Evolutionary conservation across 345 rosid genomes (phyloP).

Genomic region (Triadica sebifera): DNA sequence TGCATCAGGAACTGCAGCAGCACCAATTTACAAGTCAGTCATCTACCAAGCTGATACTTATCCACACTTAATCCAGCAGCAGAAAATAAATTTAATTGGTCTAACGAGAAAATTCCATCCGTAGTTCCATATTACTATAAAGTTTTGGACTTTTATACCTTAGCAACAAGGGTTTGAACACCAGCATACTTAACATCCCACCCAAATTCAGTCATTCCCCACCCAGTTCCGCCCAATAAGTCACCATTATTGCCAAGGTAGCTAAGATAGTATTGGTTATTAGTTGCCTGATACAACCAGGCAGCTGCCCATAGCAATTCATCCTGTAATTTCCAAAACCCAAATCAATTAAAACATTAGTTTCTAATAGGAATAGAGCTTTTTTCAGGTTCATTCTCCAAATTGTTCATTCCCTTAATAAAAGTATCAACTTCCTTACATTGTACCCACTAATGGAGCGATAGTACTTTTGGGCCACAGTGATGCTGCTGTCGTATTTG

Average conservation of each 20-base stretch:
- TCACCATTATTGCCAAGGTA: conserved; percentile 86
- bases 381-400: not conserved
- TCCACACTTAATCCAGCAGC: too few species aligned
- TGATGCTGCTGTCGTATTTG: conserved; percentile 89
- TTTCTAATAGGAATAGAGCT: not conserved
- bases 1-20: conserved; percentile 74
- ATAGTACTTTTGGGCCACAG: conserved; percentile 79
- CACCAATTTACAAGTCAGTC: not conserved
- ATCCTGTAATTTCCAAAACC: conserved; percentile 47
- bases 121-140: not conserved
- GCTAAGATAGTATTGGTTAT: conserved; percentile 66
- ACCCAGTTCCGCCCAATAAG: conserved; percentile 84
- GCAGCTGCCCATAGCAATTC: conserved; percentile 98
- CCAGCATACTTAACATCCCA: conserved; percentile 99
- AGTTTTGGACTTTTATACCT: conserved; percentile 43
- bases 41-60: not conserved
- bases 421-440: conserved; percentile 34
- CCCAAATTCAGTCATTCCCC: conserved; percentile 91
- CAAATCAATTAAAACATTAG: not conserved
- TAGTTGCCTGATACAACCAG: conserved; percentile 86
- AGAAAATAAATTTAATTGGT: too few species aligned
- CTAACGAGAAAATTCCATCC: not conserved
- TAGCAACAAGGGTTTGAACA: conserved; percentile 88
- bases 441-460: conserved; percentile 87
- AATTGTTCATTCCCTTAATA: not conserved